Percentiles rank a stretch among this genome's conserved stretches.
These are phyloP conservation scores for Pestalotiopsis sp. DNA, from an alignment of 2,329 filamentous ascomycete species.

Conservation along the genomic window DNA sequence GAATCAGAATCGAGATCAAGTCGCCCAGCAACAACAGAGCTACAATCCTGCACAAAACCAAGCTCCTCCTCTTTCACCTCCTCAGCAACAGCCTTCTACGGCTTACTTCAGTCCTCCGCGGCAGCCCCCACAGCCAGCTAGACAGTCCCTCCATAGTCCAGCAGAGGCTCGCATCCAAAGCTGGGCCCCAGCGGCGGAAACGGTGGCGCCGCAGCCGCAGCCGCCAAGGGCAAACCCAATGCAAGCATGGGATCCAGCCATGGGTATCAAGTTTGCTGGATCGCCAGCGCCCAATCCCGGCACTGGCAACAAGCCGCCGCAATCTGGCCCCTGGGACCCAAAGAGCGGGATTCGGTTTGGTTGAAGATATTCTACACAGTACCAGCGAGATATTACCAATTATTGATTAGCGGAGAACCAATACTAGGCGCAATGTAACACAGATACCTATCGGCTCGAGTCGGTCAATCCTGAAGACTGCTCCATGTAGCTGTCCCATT, in stretches of 20 bases:
- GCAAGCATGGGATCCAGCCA: conserved; percentile 74
- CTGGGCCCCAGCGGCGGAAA: conserved; percentile 49
- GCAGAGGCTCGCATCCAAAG: conserved; percentile 59
- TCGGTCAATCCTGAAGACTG: too few species aligned
- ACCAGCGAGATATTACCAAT: too few species aligned
- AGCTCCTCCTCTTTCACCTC: not conserved
- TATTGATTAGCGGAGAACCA: too few species aligned
- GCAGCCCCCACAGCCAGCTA: conserved; percentile 25
- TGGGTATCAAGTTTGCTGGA: conserved; percentile 77
- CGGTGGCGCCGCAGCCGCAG: conserved; percentile 51
- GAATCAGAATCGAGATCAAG: conserved; percentile 12
- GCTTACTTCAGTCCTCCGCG: conserved; percentile 19
- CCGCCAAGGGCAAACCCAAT: conserved; percentile 38
- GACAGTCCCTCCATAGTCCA: conserved; percentile 29
- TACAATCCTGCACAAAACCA: conserved; percentile 2
- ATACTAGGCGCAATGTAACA: too few species aligned
- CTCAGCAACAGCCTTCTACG: conserved; percentile 5
- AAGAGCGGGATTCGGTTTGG: conserved; percentile 58
- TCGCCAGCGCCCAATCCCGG: conserved; percentile 29
- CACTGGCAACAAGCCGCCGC: conserved; percentile 27
- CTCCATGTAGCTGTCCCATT: too few species aligned
- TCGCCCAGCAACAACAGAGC: not conserved
- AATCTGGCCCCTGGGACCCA: conserved; percentile 58
- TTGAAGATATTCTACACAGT: conserved; percentile 19
- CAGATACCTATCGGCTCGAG: too few species aligned